These are phyloP conservation scores for Tilletia walkeri DNA, from an alignment of 1,284 basidiomycete genomes.

Conservation along the genomic window DNA sequence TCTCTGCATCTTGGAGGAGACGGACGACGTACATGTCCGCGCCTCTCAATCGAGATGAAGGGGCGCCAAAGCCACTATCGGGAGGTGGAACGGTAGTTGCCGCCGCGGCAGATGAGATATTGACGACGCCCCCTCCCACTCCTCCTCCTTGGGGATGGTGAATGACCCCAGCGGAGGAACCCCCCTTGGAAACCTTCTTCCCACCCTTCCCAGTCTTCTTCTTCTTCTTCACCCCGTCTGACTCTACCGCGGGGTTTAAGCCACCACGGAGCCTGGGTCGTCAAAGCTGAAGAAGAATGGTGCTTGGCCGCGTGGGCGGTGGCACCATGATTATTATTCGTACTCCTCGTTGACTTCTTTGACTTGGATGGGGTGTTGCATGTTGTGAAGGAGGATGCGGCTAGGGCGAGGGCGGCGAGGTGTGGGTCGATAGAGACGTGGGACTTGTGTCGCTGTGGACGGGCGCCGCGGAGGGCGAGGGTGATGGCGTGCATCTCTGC, in stretches of 20 bases:
- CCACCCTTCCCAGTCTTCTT: slow-evolving; percentile 18
- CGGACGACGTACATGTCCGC: slow-evolving; percentile 32
- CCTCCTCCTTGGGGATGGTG: background rate
- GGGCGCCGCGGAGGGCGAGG: slow-evolving; percentile 25
- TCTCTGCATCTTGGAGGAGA: slow-evolving; percentile 28
- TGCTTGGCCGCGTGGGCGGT: background rate
- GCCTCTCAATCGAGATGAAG: slow-evolving; percentile 23
- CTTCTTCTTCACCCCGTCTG: slow-evolving; percentile 30
- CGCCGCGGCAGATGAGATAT: background rate
- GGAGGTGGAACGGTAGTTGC: background rate
- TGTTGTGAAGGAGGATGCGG: background rate
- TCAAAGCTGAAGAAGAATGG: slow-evolving; percentile 21
- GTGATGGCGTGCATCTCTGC: slow-evolving; percentile 32
- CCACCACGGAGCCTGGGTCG: slow-evolving; percentile 28
- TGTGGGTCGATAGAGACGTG: slow-evolving; percentile 21
- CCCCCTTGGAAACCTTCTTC: slow-evolving; percentile 13
- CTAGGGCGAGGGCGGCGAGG: slow-evolving; percentile 11
- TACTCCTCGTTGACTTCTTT: no score
- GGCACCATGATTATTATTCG: background rate
- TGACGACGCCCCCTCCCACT: background rate
- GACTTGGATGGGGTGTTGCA: no score
- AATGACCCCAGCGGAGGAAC: no score
- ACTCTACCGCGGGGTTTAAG: slow-evolving; percentile 33
- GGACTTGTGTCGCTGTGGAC: slow-evolving; percentile 22
- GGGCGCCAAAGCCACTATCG: slow-evolving; percentile 7